Conservation (phyloP, 2,329 filamentous ascomycete species). For the Stromatinia cepivora region DNA sequence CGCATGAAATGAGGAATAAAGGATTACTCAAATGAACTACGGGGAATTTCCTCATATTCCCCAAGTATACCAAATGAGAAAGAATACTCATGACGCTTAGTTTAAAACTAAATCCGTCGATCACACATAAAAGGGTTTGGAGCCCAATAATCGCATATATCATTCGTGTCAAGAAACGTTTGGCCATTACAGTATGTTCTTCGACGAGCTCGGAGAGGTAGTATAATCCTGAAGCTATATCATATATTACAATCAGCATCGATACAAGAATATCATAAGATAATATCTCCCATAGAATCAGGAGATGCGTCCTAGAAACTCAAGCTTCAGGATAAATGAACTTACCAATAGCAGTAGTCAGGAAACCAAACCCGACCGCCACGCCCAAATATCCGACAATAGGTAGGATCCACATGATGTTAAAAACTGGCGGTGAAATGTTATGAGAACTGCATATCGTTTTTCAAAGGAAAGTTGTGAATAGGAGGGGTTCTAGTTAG, state of each 20-base stretch:
- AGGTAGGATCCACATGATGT: slow-evolving; percentile 83
- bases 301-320: not conserved
- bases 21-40: slow-evolving; percentile 86
- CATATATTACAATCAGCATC: not conserved
- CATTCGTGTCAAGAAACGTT: slow-evolving; percentile 78
- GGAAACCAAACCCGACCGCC: slow-evolving; percentile 84
- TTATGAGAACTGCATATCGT: slow-evolving; percentile 37
- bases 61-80: slow-evolving; percentile 82
- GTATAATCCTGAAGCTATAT: slow-evolving; percentile 87
- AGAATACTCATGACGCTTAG: slow-evolving; percentile 73
- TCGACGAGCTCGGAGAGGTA: slow-evolving; percentile 98
- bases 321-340: slow-evolving; percentile 20
- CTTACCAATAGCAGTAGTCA: slow-evolving; percentile 88
- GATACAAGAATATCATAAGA: not conserved
- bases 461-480: slow-evolving; percentile 3
- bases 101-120: slow-evolving; percentile 83
- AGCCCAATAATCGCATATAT: slow-evolving; percentile 79
- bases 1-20: slow-evolving; percentile 79
- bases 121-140: slow-evolving; percentile 71
- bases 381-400: slow-evolving; percentile 87
- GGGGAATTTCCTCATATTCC: slow-evolving; percentile 74
- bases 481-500: slow-evolving; percentile 2
- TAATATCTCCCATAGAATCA: not conserved
- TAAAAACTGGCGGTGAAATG: not conserved
- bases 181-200: slow-evolving; percentile 91